Evolutionary conservation across 1,284 basidiomycete genomes (phyloP).

Genomic region (Ganoderma multipileum): DNA sequence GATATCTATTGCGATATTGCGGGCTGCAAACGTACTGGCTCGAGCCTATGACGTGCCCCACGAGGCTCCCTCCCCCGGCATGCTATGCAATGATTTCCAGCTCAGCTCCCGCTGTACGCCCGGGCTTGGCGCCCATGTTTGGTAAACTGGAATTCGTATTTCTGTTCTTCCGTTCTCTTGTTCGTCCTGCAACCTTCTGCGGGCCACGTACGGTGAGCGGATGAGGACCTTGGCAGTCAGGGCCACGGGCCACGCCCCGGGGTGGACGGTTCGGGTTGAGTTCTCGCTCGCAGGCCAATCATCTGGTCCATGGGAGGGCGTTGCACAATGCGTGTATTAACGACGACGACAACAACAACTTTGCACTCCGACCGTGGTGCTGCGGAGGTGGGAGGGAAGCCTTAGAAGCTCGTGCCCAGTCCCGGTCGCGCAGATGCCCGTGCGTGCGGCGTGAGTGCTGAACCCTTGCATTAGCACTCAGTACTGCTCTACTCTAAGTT

Average conservation of each 20-base stretch:
- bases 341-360: neutral
- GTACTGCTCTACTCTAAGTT: neutral
- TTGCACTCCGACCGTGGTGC: neutral
- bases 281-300: constrained; percentile 20
- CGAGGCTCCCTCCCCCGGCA: neutral
- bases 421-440: neutral
- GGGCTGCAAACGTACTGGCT: neutral
- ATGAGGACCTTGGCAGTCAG: neutral
- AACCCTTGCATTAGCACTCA: neutral
- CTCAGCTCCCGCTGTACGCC: constrained; percentile 1
- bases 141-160: neutral
- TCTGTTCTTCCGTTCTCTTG: neutral
- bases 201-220: neutral
- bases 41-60: constrained; percentile 30
- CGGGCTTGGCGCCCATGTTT: neutral
- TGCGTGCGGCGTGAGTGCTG: neutral
- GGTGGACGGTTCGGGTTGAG: neutral
- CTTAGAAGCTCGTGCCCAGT: neutral
- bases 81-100: neutral
- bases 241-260: neutral
- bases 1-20: constrained; percentile 21
- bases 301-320: constrained; percentile 15
- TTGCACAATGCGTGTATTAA: too few relatives aligned
- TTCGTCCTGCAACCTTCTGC: neutral
- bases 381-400: neutral